Base-by-base conservation (phyloP, 306 rosid species). In the Amphicarpaea edgeworthii region DNA sequence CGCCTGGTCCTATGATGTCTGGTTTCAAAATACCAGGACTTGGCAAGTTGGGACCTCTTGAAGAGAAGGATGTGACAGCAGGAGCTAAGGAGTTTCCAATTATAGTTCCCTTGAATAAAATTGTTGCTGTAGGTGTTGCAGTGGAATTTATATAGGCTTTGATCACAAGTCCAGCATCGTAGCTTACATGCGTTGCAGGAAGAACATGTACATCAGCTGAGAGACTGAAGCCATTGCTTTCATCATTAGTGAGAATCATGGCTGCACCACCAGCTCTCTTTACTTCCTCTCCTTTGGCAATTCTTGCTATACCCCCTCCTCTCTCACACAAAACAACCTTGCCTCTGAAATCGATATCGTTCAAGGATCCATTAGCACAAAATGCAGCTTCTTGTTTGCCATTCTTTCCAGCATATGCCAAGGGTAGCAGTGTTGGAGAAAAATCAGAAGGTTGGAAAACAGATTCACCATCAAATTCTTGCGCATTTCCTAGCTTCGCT, bases 11-110 rank as follows among this genome's bases (percentile, higher is more conserved):
- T 6, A 86, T 75, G 49, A 91, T 85, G 69, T 91, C 94, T 50
- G 97, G 97, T 89, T 91, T 89, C 65, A 89, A 42, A 79, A 91
- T 91, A 19, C 92, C 94, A 72, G 94, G 94, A 81, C 91, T 89
- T 7, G 81, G 82, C 68, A 75, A 50, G 84, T 43, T 84, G 26
- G 97, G 97, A 70, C 94, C 97, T 84, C 97, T 89, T 50, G 97
- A 89, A 60, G 94, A 86, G 83, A 91, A 86, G 26, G 91, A 86
- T 69, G 89, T 38, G 57, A 91, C 86, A 0, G 79, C 76, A 0
- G 94, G 97, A 46, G 94, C 2, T 15, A 38, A 12, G 15, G 89
- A 51, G 78, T 87, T 72, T 49, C 92, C 88, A 0, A 87, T 83
- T 62, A 72, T 17, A 14, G 97, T 86, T 66, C 94, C 92, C 70